Conservation (phyloP, 1,139 yeast species). For the Yamadazyma pseudoaaseri region DNA sequence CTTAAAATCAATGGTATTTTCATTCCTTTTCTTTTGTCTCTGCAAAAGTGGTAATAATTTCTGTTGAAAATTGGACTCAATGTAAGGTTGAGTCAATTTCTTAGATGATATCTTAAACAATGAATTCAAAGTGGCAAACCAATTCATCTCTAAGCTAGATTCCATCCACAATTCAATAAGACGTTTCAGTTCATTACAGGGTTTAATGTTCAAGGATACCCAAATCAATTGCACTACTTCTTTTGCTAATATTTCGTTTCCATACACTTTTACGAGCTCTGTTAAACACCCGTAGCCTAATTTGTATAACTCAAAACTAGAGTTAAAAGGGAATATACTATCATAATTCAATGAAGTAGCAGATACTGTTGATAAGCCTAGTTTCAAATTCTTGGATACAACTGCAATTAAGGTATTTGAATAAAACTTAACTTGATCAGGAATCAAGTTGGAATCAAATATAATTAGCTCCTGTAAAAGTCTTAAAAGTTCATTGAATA, state of each 20-base stretch:
- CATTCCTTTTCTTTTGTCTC: slow-evolving; percentile 42
- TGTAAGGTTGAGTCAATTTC: slow-evolving; percentile 37
- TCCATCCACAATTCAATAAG: slow-evolving; percentile 43
- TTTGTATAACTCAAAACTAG: slow-evolving; percentile 34
- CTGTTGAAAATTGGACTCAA: slow-evolving; percentile 40
- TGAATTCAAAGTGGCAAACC: slow-evolving; percentile 42
- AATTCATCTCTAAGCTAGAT: slow-evolving; percentile 32
- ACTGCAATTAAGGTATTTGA: slow-evolving; percentile 30
- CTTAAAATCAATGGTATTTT: slow-evolving; percentile 31
- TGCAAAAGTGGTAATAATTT: slow-evolving; percentile 45
- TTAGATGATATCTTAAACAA: slow-evolving; percentile 38
- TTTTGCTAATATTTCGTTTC: slow-evolving; percentile 31
- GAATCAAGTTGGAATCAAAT: slow-evolving; percentile 37
- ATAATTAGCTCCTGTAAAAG: slow-evolving; percentile 41
- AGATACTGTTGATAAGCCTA: slow-evolving; percentile 32
- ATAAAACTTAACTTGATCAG: slow-evolving; percentile 31
- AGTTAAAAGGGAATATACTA: slow-evolving; percentile 39
- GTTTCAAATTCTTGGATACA: slow-evolving; percentile 37
- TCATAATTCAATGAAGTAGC: slow-evolving; percentile 38
- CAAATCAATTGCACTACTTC: slow-evolving; percentile 40
- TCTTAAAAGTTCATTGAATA: slow-evolving; percentile 26
- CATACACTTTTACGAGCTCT: slow-evolving; percentile 40
- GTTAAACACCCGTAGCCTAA: slow-evolving; percentile 40
- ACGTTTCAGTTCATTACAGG: slow-evolving; percentile 35
- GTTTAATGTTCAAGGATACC: slow-evolving; percentile 44